Conservation (phyloP, 2,329 filamentous ascomycete species). For the Aspergillus pseudoviridinutans region DNA sequence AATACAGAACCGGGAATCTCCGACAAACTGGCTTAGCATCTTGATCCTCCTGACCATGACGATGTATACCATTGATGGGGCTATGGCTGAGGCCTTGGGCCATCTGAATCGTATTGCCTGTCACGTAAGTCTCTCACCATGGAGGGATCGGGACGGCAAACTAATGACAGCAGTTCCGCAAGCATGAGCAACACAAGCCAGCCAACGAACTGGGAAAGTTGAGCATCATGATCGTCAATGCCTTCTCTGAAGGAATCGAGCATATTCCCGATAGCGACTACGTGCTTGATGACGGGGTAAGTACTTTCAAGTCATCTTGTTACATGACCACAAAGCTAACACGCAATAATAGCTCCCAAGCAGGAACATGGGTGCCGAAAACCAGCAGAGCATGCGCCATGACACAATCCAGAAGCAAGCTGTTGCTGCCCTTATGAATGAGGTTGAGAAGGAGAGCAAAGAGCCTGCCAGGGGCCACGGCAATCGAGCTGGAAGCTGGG, state of each 20-base stretch:
- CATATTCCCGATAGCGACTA: conserved; percentile 18
- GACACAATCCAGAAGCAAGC: conserved; percentile 11
- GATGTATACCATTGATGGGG: conserved; percentile 20
- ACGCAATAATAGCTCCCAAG: conserved; percentile 1
- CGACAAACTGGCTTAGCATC: background rate
- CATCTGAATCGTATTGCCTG: conserved; percentile 22
- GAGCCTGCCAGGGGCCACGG: conserved; percentile 1
- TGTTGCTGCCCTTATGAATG: conserved; percentile 9
- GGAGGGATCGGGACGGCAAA: background rate
- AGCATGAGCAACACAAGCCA: conserved; percentile 24
- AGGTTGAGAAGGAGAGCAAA: conserved; percentile 10
- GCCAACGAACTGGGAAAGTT: conserved; percentile 35
- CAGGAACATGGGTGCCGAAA: background rate
- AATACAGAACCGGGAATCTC: background rate
- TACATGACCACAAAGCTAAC: background rate
- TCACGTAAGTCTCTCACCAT: conserved; percentile 21
- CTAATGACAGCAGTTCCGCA: conserved; percentile 25
- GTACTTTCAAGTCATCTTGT: background rate
- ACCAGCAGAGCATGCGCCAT: background rate
- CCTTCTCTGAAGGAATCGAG: conserved; percentile 28
- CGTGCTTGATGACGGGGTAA: conserved; percentile 16
- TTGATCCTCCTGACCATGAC: conserved; percentile 10
- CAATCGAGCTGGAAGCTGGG: conserved; percentile 17
- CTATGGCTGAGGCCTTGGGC: conserved; percentile 26
- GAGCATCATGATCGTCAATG: conserved; percentile 29